Base-by-base conservation (phyloP, 2,329 filamentous ascomycete species). In the Colletotrichum theobromicola region DNA sequence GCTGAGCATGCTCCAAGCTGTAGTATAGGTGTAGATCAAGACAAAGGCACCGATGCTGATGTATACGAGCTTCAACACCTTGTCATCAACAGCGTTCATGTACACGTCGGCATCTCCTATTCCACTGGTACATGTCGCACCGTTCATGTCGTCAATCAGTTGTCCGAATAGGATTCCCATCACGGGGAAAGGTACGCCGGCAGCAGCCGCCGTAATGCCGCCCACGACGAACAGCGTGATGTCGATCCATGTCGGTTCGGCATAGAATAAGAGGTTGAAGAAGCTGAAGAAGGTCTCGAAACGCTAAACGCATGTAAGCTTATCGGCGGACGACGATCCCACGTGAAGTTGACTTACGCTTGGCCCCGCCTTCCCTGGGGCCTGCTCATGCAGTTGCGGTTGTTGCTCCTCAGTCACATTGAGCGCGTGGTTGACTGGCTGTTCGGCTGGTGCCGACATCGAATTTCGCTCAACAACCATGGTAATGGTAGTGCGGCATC, bases 11-110 rank as follows among this genome's bases (percentile, higher is more conserved):
- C 85, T 90, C 90, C 90, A 93, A 79, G 88, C 92, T 15, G 87
- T 83, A n/a, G 89, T 85, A 78, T 93, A 88, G 63, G 85, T 81
- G 79, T 92, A 93, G 72, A 92, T 90, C 66, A 88, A 81, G 58
- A 87, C 84, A 74, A 93, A 91, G 68, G 89, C 86, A 13, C 87
- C 91, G 70, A 92, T 88, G 16, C 89, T 88, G 35, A 93, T 84
- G 78, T 92, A 92, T 5, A 92, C 87, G 32, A 93, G 84, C 50
- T 87, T 75, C 79, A 92, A 80, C 34, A 93, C 87, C 76, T 89
- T 90, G 68, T 81, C 78, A 75, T 88, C 84, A 69, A 90, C 85
- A 28, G 76, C 79, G 50, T 71, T 67, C 68, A 85, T 80, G 58
- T 83, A 81, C 35, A 55, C 35, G 32, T 18, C 42, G 32, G 50